Base-by-base conservation (phyloP, 805 yeast species). In the Lachancea fermentati region DNA sequence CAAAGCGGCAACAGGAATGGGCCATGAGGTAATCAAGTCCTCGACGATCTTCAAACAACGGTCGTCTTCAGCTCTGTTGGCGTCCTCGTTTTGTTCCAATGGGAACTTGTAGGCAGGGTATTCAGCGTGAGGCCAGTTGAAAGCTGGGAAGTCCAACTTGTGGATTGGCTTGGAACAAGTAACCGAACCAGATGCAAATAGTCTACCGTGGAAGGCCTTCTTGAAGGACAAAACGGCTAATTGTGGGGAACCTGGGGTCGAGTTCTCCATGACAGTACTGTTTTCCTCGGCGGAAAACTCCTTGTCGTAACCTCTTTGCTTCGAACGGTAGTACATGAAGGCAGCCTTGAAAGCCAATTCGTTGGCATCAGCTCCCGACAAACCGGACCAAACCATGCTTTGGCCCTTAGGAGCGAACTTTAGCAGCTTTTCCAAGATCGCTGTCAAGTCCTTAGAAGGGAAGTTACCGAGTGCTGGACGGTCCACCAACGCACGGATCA, bases 101-200 rank as follows among this genome's bases (percentile, higher is more conserved):
- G 97, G 97, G 65, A 87, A 89, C 64, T 80, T 69, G 66, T 86
- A 80, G 37, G 74, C 54, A 49, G 97, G 97, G 71, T 81, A 89
- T 48, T 86, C 87, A 42, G 96, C 96, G 63, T 85, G 88, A 59
- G 97, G 97, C 97, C 97, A 89, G 58, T 85, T 78, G 71, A 89
- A 89, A 5, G 95, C 79, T 46, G 97, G 97, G 67, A 91, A 71
- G 65, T 82, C 89, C 60, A 89, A 70, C 70, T 91, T 89, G 73
- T 89, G 97, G 54, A 91, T 76, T 50, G 97, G 96, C 72, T 87
- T 91, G 42, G 96, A 87, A 63, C 95, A 79, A 30, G 97, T 89
- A 50, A 86, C 78, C 5, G 96, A 84, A 32, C 85, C 88, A 41
- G 95, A 76, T 17, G 96, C 97, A 68, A 89, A 87, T 48, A 88